Percentiles rank a stretch among this genome's conserved stretches.
Evolutionary conservation across 495 filamentous ascomycete genomes (phyloP).

Genomic region (Trichoderma asperelloides): DNA sequence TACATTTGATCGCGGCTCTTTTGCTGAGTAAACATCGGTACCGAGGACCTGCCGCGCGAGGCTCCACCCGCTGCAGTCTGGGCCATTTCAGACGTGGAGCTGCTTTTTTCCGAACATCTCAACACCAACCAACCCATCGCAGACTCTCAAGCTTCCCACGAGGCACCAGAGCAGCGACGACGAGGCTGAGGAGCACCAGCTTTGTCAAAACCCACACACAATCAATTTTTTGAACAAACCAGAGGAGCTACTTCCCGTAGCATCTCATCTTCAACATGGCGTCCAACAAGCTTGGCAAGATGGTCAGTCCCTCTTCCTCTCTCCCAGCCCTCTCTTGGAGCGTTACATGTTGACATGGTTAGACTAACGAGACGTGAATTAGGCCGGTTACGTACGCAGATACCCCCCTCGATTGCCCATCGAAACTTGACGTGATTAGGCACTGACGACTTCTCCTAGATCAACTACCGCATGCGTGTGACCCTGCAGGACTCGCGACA

Average conservation of each 20-base stretch:
- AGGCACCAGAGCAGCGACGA: conserved; percentile 4
- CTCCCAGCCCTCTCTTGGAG: conserved; percentile 24
- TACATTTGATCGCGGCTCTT: neutral
- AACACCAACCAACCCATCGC: neutral
- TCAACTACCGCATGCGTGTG: conserved; percentile 98
- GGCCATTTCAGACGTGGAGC: neutral
- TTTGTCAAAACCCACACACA: conserved; percentile 16
- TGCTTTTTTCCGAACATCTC: neutral
- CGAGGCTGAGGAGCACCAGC: conserved; percentile 13
- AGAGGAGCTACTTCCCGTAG: conserved; percentile 51
- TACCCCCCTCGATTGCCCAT: conserved; percentile 14
- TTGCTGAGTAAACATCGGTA: neutral
- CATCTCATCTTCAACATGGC: conserved; percentile 58
- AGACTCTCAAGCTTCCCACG: conserved; percentile 6
- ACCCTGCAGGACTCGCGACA: conserved; percentile 93
- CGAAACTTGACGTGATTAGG: conserved; percentile 4
- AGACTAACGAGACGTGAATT: conserved; percentile 53
- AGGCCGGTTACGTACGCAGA: conserved; percentile 91
- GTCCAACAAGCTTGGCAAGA: conserved; percentile 97
- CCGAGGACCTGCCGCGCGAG: neutral
- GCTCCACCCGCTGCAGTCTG: neutral
- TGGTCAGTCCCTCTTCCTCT: conserved; percentile 60
- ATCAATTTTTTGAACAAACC: conserved; percentile 45
- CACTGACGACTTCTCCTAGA: conserved; percentile 47
- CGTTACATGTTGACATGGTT: conserved; percentile 49